phyloP scores from a whole-genome alignment of 2,329 filamentous ascomycete species.

The Diaporthe sp. region DNA sequence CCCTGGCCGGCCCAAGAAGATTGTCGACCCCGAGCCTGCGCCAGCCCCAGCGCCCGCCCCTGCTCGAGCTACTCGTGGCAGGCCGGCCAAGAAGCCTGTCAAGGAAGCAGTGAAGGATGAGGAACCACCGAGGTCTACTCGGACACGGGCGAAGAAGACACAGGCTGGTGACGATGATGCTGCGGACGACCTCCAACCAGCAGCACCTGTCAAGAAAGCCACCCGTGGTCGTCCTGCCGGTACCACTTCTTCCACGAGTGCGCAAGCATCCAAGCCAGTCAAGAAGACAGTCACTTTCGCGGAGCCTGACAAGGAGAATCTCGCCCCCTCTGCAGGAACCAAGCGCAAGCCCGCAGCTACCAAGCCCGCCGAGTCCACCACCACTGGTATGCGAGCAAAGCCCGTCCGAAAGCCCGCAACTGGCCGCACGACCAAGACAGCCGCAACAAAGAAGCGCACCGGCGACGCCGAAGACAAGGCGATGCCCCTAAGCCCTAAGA shows the following conservation, averaged over 20 bases:
- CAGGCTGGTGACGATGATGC: conserved; percentile 44
- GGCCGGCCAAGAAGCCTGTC: conserved; percentile 49
- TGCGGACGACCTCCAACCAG: conserved; percentile 45
- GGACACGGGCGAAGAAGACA: conserved; percentile 46
- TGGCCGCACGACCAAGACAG: conserved; percentile 45
- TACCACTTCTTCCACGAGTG: conserved; percentile 50
- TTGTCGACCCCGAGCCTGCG: conserved; percentile 42
- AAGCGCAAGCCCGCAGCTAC: conserved; percentile 52
- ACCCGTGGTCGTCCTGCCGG: conserved; percentile 51
- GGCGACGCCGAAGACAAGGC: conserved; percentile 48
- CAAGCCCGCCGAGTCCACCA: conserved; percentile 48
- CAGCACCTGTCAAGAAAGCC: conserved; percentile 51
- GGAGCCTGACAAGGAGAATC: conserved; percentile 75
- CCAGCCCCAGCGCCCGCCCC: conserved; percentile 41
- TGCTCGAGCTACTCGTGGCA: conserved; percentile 44
- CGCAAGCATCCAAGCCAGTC: conserved; percentile 56
- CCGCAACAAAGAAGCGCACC: conserved; percentile 48
- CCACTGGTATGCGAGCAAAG: conserved; percentile 57
- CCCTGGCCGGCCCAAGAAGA: conserved; percentile 60
- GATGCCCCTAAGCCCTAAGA: conserved; percentile 73
- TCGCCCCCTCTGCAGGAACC: conserved; percentile 54
- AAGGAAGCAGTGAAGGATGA: conserved; percentile 44
- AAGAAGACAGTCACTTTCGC: conserved; percentile 76
- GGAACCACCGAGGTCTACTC: conserved; percentile 43
- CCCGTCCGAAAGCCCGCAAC: conserved; percentile 61